These are phyloP conservation scores for Teratosphaeria zuluensis DNA, from an alignment of 2,329 filamentous ascomycete genomes.

Conservation along the genomic window DNA sequence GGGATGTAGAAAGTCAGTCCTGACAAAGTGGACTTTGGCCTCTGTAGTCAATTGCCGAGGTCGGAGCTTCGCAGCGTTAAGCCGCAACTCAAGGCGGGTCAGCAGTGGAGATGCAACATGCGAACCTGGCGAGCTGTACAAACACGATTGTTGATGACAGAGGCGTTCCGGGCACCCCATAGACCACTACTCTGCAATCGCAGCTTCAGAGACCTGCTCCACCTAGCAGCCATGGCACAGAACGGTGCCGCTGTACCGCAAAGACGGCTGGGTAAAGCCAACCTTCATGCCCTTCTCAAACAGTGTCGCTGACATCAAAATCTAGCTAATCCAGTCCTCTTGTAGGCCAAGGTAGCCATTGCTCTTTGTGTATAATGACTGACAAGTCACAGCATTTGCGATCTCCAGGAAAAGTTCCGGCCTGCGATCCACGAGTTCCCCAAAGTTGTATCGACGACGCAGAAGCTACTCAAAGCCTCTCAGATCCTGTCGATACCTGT, in stretches of 20 bases:
- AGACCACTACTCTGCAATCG: not conserved
- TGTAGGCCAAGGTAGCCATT: not conserved
- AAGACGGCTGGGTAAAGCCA: slow-evolving; percentile 13
- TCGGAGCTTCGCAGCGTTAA: not conserved
- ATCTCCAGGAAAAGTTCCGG: slow-evolving; percentile 89
- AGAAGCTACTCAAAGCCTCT: slow-evolving; percentile 43
- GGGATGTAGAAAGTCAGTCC: not conserved
- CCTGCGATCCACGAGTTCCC: slow-evolving; percentile 74
- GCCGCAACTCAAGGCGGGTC: not conserved
- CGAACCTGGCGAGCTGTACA: not conserved
- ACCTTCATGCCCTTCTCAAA: not conserved
- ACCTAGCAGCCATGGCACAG: slow-evolving; percentile 1
- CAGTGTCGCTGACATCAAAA: slow-evolving; percentile 4
- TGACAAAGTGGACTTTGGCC: not conserved
- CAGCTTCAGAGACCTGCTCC: not conserved
- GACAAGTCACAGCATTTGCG: slow-evolving; percentile 61
- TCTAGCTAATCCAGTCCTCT: not conserved
- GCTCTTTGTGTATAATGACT: not conserved
- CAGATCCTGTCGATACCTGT: slow-evolving; percentile 60
- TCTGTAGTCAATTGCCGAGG: not conserved
- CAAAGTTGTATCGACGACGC: slow-evolving; percentile 51
- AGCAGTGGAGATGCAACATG: not conserved
- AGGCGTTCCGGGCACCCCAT: not conserved
- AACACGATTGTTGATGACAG: not conserved
- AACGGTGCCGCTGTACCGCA: slow-evolving; percentile 7